phyloP scores from a whole-genome alignment of 306 rosid species.

The Quercus berberidifolia region DNA sequence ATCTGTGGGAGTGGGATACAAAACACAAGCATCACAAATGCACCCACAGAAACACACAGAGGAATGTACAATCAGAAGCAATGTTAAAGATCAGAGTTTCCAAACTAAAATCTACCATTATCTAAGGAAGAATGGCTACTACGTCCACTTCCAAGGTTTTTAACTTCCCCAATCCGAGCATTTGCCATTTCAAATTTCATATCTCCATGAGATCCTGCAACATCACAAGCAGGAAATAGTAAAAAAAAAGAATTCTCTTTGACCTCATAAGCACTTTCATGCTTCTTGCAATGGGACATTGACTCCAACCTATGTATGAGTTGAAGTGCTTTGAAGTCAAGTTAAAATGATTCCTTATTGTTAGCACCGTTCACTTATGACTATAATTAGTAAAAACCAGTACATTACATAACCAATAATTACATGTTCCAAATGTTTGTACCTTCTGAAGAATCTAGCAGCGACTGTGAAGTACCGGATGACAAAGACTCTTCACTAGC shows the following conservation, averaged over 20 bases:
- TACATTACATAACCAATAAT: neutral
- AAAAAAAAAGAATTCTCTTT: neutral
- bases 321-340: neutral
- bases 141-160: conserved; percentile 35
- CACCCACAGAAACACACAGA: neutral
- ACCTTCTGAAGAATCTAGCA: conserved; percentile 50
- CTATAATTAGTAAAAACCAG: neutral
- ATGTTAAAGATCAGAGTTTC: neutral
- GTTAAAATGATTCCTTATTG: neutral
- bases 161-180: conserved; percentile 40
- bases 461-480: conserved; percentile 26
- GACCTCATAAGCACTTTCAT: neutral
- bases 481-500: conserved; percentile 37
- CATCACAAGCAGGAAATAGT: conserved; percentile 4
- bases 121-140: conserved; percentile 41
- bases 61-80: neutral
- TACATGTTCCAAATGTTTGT: neutral
- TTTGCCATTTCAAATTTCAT: conserved; percentile 28
- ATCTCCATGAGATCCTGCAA: conserved; percentile 35
- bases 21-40: neutral
- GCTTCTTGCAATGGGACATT: neutral
- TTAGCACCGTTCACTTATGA: neutral
- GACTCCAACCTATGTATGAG: neutral
- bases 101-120: conserved; percentile 44
- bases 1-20: neutral